Evolutionary conservation across 2,329 filamentous ascomycete species (phyloP).

Genomic region (Monilinia fructicola): DNA sequence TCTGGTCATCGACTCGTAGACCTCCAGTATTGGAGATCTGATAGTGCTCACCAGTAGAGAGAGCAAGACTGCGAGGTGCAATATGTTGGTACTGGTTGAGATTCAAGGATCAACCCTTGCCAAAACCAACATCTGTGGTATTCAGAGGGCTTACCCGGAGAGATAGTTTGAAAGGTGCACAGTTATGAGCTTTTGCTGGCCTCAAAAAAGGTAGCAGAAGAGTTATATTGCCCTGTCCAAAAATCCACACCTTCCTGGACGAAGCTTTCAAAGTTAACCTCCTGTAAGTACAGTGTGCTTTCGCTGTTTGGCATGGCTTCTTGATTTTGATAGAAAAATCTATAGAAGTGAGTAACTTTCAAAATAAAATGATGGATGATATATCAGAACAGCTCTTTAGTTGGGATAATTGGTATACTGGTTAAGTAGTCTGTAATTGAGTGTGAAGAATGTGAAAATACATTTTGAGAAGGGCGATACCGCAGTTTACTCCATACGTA

Average conservation of each 20-base stretch:
- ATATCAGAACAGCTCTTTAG: too few species aligned
- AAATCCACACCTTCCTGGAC: neutral
- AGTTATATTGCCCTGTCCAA: neutral
- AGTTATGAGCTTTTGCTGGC: neutral
- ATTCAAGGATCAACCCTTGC: neutral
- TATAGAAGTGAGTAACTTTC: neutral
- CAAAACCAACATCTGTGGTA: neutral
- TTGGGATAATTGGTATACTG: neutral
- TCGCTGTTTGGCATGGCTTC: neutral
- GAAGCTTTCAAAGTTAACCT: neutral
- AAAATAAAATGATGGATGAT: neutral
- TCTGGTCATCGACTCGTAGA: neutral
- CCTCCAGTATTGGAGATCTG: neutral
- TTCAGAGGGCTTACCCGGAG: neutral
- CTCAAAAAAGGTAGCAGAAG: neutral
- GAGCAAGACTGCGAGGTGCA: neutral
- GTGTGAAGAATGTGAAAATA: neutral
- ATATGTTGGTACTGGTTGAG: neutral
- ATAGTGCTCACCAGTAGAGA: neutral
- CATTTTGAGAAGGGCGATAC: neutral
- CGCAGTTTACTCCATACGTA: neutral
- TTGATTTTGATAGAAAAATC: neutral
- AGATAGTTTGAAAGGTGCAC: neutral
- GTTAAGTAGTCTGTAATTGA: neutral
- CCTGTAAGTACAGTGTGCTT: neutral